Conservation (phyloP, 169 alveolate species). For the Eimeria tenella region DNA sequence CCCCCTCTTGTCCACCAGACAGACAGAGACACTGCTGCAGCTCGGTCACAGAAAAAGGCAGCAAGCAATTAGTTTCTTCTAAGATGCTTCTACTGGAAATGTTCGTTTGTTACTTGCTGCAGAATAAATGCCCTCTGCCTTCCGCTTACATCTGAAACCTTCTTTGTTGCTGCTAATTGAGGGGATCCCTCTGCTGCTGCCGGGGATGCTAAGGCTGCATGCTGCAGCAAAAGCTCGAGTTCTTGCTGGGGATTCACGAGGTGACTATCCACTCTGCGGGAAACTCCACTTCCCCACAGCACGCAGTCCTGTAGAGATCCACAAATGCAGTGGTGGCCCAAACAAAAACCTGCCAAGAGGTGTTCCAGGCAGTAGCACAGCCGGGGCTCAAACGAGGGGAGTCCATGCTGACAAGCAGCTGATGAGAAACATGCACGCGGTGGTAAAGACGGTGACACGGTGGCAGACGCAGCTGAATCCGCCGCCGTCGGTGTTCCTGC, state of each 20-base stretch:
- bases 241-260: slow-evolving; percentile 73
- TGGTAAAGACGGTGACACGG: background rate
- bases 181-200: background rate
- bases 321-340: slow-evolving; percentile 67
- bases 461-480: background rate
- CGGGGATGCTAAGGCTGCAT: slow-evolving; percentile 32
- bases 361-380: slow-evolving; percentile 58
- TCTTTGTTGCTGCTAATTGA: background rate
- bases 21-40: background rate
- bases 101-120: background rate
- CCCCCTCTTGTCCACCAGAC: background rate
- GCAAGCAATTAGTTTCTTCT: no score
- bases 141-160: slow-evolving; percentile 6
- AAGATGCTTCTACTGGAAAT: background rate
- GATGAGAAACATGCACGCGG: slow-evolving; percentile 24
- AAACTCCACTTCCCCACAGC: slow-evolving; percentile 23
- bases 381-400: slow-evolving; percentile 56
- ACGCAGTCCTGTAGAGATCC: slow-evolving; percentile 33
- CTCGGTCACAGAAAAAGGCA: background rate
- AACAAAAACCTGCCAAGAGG: slow-evolving; percentile 47
- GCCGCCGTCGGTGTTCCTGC: background rate
- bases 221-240: slow-evolving; percentile 72
- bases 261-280: slow-evolving; percentile 21
- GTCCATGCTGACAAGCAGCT: slow-evolving; percentile 5
- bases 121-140: no score